Evolutionary conservation across 305 asterid species (phyloP).

Genomic region (Plantago coronopus): DNA sequence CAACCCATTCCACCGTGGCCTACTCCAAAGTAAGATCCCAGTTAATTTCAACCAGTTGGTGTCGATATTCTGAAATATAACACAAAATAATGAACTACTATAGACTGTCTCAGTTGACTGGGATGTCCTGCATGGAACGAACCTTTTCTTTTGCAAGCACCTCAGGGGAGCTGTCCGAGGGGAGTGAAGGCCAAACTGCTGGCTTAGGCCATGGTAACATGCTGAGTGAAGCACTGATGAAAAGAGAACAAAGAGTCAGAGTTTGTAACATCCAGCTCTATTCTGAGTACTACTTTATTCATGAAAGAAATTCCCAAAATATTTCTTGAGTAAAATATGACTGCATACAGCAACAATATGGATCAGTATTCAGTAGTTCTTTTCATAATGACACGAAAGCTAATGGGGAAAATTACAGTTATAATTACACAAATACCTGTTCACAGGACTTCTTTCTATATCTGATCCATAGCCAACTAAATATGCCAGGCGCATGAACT

Average conservation of each 20-base stretch:
- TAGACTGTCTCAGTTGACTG: slow-evolving; percentile 9
- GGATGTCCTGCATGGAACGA: slow-evolving; percentile 27
- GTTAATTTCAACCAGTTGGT: neutral
- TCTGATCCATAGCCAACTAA: slow-evolving; percentile 86
- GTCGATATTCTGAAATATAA: neutral
- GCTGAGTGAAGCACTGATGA: slow-evolving; percentile 90
- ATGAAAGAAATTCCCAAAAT: too few species aligned
- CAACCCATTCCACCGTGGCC: too few species aligned
- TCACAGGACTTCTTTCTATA: slow-evolving; percentile 90
- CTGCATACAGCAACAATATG: slow-evolving; percentile 12
- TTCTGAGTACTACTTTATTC: neutral
- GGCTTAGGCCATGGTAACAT: slow-evolving; percentile 99
- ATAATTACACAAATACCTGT: slow-evolving; percentile 53
- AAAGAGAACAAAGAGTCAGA: slow-evolving; percentile 8
- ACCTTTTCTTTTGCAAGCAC: slow-evolving; percentile 96
- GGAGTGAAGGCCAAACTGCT: slow-evolving; percentile 93
- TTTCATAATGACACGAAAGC: slow-evolving; percentile 12
- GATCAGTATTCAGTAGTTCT: slow-evolving; percentile 5
- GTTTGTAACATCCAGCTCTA: neutral
- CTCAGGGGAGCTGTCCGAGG: slow-evolving; percentile 76
- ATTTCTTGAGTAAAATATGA: too few species aligned
- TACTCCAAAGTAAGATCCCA: too few species aligned
- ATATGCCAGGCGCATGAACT: slow-evolving; percentile 97
- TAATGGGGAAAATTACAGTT: slow-evolving; percentile 10
- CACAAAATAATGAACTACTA: slow-evolving; percentile 1